Evolutionary conservation across 495 filamentous ascomycete species (phyloP).

Genomic region (Sphaerosporella brunnea): DNA sequence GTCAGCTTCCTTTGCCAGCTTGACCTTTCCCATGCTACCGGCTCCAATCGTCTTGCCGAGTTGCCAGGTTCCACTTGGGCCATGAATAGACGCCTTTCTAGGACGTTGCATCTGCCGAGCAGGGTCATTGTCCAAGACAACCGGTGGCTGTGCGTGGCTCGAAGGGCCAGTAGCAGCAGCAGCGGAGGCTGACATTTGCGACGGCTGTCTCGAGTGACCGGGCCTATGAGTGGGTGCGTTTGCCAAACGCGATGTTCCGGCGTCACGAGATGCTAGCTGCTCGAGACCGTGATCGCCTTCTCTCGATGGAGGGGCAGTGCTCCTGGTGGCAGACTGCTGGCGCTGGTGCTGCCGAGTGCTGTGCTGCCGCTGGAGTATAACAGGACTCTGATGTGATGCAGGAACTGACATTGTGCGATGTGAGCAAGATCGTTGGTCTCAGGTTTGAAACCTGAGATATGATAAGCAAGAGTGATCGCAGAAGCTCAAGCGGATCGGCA

Average conservation of each 20-base stretch:
- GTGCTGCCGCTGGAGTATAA: conserved; percentile 26
- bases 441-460: too few species aligned
- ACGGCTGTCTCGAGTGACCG: conserved; percentile 21
- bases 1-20: conserved; percentile 65
- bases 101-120: conserved; percentile 14
- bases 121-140: conserved; percentile 13
- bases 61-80: conserved; percentile 44
- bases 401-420: conserved; percentile 7
- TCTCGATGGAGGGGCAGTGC: neutral
- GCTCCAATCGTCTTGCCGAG: conserved; percentile 95
- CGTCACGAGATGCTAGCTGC: conserved; percentile 13
- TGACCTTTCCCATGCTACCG: conserved; percentile 95
- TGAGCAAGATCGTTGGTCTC: too few species aligned
- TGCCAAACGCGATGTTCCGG: conserved; percentile 16
- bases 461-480: too few species aligned
- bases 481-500: too few species aligned
- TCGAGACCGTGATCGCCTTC: neutral
- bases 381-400: conserved; percentile 21
- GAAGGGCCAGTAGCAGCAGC: conserved; percentile 13
- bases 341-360: conserved; percentile 22
- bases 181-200: conserved; percentile 20
- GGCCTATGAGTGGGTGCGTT: conserved; percentile 11
- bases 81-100: conserved; percentile 25
- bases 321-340: neutral
- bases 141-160: conserved; percentile 13